These are phyloP conservation scores for Hirschfeldia incana DNA, from an alignment of 345 rosid species.

Conservation along the genomic window DNA sequence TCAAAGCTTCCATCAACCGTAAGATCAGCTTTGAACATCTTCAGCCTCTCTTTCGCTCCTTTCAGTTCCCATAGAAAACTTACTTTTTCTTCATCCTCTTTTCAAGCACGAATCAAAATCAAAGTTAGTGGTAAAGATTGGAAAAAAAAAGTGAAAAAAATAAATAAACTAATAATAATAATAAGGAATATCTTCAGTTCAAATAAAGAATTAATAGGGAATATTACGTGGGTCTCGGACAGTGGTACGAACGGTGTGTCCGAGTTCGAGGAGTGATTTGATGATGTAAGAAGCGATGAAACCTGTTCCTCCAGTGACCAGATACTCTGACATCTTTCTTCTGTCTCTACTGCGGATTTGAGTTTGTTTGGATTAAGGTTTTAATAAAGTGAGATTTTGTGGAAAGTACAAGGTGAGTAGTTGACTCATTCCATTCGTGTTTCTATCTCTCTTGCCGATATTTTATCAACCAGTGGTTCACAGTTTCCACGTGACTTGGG, in stretches of 20 bases:
- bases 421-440: slow-evolving; percentile 16
- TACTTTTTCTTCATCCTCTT: slow-evolving; percentile 51
- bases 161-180: background rate
- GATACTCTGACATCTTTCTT: slow-evolving; percentile 67
- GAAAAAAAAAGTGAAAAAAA: background rate
- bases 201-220: too few species aligned
- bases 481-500: background rate
- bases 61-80: slow-evolving; percentile 53
- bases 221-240: slow-evolving; percentile 74
- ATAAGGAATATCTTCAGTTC: too few species aligned
- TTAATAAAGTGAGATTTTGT: slow-evolving; percentile 16
- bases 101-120: background rate
- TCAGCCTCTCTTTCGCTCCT: slow-evolving; percentile 71
- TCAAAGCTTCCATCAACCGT: slow-evolving; percentile 67
- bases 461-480: background rate
- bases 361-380: background rate
- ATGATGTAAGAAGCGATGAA: slow-evolving; percentile 79
- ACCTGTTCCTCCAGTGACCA: slow-evolving; percentile 93
- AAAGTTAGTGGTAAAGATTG: background rate
- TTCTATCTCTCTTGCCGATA: background rate
- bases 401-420: slow-evolving; percentile 18
- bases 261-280: slow-evolving; percentile 62
- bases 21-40: slow-evolving; percentile 70
- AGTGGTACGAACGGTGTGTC: slow-evolving; percentile 69
- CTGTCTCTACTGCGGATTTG: background rate